Percentiles rank a stretch among this genome's conserved stretches.
Evolutionary conservation across 495 filamentous ascomycete species (phyloP).

Genomic region (Tuber indicum): DNA sequence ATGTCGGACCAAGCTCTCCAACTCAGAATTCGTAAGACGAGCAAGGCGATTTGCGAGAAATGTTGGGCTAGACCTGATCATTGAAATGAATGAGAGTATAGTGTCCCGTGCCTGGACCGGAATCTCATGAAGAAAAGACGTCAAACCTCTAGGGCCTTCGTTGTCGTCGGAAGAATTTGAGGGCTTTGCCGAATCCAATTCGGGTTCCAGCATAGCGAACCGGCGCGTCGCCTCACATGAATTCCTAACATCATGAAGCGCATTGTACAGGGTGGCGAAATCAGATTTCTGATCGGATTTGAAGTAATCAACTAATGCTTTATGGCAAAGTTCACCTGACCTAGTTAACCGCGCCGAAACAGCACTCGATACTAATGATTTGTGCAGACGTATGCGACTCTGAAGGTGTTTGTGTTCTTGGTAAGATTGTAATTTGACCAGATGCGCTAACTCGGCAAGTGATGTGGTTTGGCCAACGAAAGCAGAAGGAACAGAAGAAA

Average conservation of each 20-base stretch:
- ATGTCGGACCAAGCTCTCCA: constrained; percentile 64
- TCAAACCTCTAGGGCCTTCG: constrained; percentile 44
- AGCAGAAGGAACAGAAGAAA: constrained; percentile 43
- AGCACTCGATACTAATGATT: constrained; percentile 64
- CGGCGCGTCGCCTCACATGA: constrained; percentile 67
- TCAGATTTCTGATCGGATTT: constrained; percentile 81
- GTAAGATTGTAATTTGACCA: constrained; percentile 64
- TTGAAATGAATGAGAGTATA: constrained; percentile 69
- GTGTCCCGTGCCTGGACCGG: constrained; percentile 66
- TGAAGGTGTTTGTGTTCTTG: constrained; percentile 65
- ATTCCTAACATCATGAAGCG: constrained; percentile 78
- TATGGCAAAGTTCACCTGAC: constrained; percentile 68
- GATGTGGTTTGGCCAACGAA: constrained; percentile 52
- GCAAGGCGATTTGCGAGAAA: constrained; percentile 77
- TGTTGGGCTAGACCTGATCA: constrained; percentile 75
- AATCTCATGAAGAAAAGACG: constrained; percentile 73
- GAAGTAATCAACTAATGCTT: constrained; percentile 79
- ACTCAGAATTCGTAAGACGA: constrained; percentile 63
- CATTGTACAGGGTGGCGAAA: constrained; percentile 81
- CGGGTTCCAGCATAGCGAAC: constrained; percentile 62
- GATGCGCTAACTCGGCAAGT: constrained; percentile 63
- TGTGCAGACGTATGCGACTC: constrained; percentile 59
- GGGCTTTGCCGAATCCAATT: constrained; percentile 50
- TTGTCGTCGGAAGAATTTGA: constrained; percentile 43
- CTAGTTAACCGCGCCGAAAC: constrained; percentile 73